Conservation (phyloP, 139 green algal species). For the Desmodesmus armatus region DNA sequence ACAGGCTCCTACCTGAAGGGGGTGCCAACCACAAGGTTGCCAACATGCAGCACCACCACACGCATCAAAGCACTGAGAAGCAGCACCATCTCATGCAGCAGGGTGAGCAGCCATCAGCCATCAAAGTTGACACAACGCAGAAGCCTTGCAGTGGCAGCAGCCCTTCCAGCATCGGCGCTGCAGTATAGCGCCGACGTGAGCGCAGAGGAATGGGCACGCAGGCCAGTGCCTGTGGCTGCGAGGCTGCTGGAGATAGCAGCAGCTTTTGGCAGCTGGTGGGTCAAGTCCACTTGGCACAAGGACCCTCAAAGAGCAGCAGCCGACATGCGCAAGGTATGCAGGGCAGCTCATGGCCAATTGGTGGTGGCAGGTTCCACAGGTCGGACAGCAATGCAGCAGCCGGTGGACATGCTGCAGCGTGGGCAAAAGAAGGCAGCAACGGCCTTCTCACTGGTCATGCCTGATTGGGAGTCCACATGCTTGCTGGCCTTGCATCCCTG, state of each 20-base stretch:
- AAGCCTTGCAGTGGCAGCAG: constrained; percentile 25
- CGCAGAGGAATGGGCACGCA: constrained; percentile 60
- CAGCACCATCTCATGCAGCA: too few species aligned
- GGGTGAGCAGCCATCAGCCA: too few species aligned
- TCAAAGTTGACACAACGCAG: not conserved
- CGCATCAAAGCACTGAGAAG: too few species aligned
- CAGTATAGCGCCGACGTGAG: constrained; percentile 56
- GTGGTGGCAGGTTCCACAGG: not conserved
- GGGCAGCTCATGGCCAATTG: not conserved
- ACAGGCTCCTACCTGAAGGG: too few species aligned
- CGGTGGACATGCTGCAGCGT: too few species aligned
- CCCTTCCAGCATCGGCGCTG: constrained; percentile 13
- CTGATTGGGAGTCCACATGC: not conserved
- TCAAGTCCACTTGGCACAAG: not conserved
- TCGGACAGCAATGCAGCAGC: not conserved
- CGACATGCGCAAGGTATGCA: constrained; percentile 9
- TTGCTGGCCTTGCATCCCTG: too few species aligned
- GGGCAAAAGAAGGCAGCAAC: not conserved
- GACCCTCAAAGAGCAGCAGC: not conserved
- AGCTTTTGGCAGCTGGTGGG: constrained; percentile 18
- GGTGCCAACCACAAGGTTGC: too few species aligned
- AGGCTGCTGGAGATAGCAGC: constrained; percentile 63
- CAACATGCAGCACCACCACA: too few species aligned
- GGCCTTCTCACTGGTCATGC: not conserved
- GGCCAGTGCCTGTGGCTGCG: constrained; percentile 71